Conservation (phyloP, 495 filamentous ascomycete genomes). For the Aspergillus diversus region DNA sequence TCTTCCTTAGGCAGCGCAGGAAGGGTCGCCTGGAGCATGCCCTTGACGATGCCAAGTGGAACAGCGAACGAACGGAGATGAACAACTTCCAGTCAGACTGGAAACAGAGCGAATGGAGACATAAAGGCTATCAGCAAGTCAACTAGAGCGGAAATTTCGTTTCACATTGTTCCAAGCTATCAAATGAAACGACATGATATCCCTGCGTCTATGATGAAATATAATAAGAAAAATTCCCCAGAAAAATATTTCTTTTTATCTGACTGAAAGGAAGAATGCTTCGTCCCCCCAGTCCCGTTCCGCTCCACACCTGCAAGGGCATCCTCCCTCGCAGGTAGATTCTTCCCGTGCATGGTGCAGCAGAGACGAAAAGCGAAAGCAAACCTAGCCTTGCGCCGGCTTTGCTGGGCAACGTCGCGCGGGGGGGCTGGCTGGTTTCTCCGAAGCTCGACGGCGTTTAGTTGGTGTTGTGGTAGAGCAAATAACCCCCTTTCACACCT, state of each 20-base stretch:
- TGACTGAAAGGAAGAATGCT: neutral
- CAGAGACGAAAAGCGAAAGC: conserved; percentile 18
- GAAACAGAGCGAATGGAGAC: conserved; percentile 44
- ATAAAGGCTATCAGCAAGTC: conserved; percentile 44
- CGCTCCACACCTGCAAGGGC: conserved; percentile 20
- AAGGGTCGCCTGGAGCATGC: conserved; percentile 66
- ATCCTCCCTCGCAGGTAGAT: conserved; percentile 12
- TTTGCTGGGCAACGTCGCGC: conserved; percentile 32
- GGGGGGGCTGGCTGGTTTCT: conserved; percentile 12
- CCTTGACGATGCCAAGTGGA: conserved; percentile 55
- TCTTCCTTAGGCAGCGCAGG: conserved; percentile 69
- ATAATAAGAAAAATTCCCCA: neutral
- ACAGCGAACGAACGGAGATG: conserved; percentile 66
- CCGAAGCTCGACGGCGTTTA: conserved; percentile 4
- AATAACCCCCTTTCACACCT: neutral
- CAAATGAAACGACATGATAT: conserved; percentile 9
- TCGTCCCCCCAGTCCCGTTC: conserved; percentile 6
- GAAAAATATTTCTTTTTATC: neutral
- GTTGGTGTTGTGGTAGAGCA: conserved; percentile 7
- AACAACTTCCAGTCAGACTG: conserved; percentile 55
- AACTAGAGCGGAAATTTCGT: conserved; percentile 35
- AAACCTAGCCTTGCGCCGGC: conserved; percentile 21
- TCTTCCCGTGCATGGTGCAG: conserved; percentile 7
- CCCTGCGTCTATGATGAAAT: conserved; percentile 5
- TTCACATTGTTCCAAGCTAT: neutral